phyloP scores from a whole-genome alignment of 768 basidiomycete species.

The Filobasidium wieringae region DNA sequence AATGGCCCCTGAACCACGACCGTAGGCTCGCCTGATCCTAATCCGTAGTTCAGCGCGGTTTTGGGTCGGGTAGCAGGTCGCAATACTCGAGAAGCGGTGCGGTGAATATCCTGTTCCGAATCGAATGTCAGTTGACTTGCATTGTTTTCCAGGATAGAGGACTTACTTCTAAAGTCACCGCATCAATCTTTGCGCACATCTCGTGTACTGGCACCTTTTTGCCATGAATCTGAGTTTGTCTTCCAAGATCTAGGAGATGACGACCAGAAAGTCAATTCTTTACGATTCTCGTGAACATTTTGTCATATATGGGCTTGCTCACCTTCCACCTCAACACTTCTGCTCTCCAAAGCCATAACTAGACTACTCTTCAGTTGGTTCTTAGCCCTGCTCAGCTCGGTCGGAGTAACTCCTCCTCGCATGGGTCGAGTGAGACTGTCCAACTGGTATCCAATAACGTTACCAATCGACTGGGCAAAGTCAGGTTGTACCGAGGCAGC shows the following conservation, averaged over 20 bases:
- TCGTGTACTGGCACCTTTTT: slow-evolving; percentile 76
- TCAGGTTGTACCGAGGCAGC: slow-evolving; percentile 70
- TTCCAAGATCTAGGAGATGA: slow-evolving; percentile 52
- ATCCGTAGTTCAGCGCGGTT: slow-evolving; percentile 26
- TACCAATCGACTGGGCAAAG: slow-evolving; percentile 53
- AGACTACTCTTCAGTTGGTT: slow-evolving; percentile 87
- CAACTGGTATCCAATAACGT: slow-evolving; percentile 77
- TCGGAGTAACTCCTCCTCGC: slow-evolving; percentile 36
- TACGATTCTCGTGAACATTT: slow-evolving; percentile 38
- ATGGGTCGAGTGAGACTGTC: slow-evolving; percentile 56
- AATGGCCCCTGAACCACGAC: slow-evolving; percentile 74
- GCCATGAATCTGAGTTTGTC: slow-evolving; percentile 80
- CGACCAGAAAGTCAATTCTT: neutral
- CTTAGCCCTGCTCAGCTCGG: slow-evolving; percentile 74
- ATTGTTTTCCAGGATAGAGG: neutral
- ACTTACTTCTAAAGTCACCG: slow-evolving; percentile 47
- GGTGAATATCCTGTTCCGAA: slow-evolving; percentile 57
- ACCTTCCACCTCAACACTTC: slow-evolving; percentile 42
- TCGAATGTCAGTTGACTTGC: too few species aligned
- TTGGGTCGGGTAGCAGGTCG: slow-evolving; percentile 20
- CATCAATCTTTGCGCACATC: slow-evolving; percentile 78
- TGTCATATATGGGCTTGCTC: too few species aligned
- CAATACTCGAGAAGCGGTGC: slow-evolving; percentile 66
- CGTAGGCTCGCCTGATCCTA: slow-evolving; percentile 52
- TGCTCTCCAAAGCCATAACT: slow-evolving; percentile 88